Evolutionary conservation across 305 asterid genomes (phyloP).

Genomic region (Rubia balearica): DNA sequence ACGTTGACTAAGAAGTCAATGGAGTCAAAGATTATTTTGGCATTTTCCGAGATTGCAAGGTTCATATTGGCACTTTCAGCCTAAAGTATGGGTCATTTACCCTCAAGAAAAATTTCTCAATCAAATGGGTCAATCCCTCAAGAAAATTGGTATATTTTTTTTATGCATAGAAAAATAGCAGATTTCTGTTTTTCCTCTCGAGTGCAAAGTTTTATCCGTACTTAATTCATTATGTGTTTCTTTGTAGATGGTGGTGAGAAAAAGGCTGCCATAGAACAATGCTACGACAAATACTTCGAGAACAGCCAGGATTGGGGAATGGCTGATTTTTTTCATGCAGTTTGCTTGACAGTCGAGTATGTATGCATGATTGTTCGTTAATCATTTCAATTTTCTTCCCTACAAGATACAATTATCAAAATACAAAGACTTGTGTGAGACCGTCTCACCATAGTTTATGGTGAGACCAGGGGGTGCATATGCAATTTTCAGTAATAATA

Average conservation of each 20-base stretch:
- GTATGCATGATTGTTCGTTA: neutral
- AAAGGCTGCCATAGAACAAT: constrained; percentile 32
- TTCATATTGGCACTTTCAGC: too few relatives aligned
- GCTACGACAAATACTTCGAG: constrained; percentile 41
- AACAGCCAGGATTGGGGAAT: constrained; percentile 29
- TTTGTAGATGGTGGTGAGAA: constrained; percentile 38
- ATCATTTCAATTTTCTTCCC: neutral
- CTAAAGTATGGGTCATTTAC: too few relatives aligned
- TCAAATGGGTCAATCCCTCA: constrained; percentile 36
- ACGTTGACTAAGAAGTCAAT: too few relatives aligned
- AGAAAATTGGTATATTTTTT: constrained; percentile 29
- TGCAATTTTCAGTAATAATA: too few relatives aligned
- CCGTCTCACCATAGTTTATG: too few relatives aligned
- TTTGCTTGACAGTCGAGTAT: constrained; percentile 66
- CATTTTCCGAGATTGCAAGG: too few relatives aligned
- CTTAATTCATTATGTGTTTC: neutral
- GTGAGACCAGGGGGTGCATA: too few relatives aligned
- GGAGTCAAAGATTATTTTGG: too few relatives aligned
- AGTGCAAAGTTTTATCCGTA: neutral
- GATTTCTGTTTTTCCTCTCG: neutral
- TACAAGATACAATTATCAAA: neutral
- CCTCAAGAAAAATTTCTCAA: too few relatives aligned
- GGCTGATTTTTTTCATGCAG: constrained; percentile 53
- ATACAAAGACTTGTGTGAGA: too few relatives aligned
- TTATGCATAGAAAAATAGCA: too few relatives aligned